Conservation (phyloP, 1,284 basidiomycete genomes). For the Ceratobasidium sp. region DNA sequence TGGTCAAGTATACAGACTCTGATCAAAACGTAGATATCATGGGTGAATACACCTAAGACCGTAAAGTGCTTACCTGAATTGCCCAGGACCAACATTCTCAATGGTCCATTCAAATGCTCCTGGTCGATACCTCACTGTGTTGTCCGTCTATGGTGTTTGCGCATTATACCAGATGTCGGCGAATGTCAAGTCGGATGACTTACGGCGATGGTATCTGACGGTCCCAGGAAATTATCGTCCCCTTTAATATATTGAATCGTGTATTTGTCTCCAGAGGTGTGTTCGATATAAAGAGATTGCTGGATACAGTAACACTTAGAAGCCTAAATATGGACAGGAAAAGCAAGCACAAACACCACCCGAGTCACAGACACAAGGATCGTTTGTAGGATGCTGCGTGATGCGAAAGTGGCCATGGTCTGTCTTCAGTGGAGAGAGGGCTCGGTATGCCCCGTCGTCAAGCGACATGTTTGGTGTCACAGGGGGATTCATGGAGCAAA, state of each 20-base stretch:
- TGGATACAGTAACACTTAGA: too few relatives aligned
- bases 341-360: neutral
- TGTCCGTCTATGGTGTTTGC: neutral
- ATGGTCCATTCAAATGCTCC: slow-evolving; percentile 6
- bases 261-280: neutral
- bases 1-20: neutral
- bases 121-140: neutral
- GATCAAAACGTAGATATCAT: neutral
- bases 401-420: neutral
- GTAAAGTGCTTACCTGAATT: neutral
- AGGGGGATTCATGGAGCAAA: too few relatives aligned
- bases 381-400: neutral
- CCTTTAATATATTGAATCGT: neutral
- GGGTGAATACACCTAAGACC: neutral
- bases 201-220: neutral
- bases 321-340: neutral
- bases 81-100: neutral
- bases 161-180: neutral
- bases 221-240: neutral
- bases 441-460: neutral
- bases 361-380: neutral
- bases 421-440: neutral
- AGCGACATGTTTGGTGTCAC: too few relatives aligned
- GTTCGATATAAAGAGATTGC: neutral
- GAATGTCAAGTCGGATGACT: neutral